phyloP scores from a whole-genome alignment of 176 grass and related monocot genomes.

The Eremochloa ophiuroides region DNA sequence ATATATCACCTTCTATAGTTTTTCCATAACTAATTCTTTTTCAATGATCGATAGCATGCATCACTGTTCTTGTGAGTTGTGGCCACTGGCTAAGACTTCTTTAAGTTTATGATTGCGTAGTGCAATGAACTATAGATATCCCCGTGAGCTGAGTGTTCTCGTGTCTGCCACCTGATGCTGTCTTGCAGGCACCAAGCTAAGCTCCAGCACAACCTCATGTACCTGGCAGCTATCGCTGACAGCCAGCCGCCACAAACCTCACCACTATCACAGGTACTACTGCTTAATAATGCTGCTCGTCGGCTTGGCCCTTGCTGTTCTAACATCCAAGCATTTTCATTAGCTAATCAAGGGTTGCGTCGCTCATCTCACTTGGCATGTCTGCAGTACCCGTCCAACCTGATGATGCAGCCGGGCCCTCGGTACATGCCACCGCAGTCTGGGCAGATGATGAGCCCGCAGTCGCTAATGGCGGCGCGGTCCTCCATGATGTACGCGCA shows the following conservation, averaged over 20 bases:
- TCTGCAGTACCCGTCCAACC: slow-evolving; percentile 61
- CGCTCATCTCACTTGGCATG: not conserved
- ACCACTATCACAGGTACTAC: slow-evolving; percentile 63
- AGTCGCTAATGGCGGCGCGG: slow-evolving; percentile 77
- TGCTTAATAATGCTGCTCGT: not conserved
- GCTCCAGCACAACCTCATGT: slow-evolving; percentile 99
- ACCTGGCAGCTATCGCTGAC: slow-evolving; percentile 92
- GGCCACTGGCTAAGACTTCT: not conserved
- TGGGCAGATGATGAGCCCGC: slow-evolving; percentile 64
- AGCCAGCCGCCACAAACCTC: slow-evolving; percentile 83
- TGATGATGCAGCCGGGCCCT: slow-evolving; percentile 82
- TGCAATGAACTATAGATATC: slow-evolving; percentile 5
- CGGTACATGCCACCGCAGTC: slow-evolving; percentile 78
- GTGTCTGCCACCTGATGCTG: slow-evolving; percentile 13
- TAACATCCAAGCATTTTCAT: not conserved
- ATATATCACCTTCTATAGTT: not conserved
- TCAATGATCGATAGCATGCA: slow-evolving; percentile 20
- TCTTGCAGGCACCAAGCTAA: slow-evolving; percentile 86
- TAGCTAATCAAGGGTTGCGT: not conserved
- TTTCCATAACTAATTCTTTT: not conserved
- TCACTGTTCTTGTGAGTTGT: not conserved
- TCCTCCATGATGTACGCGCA: slow-evolving; percentile 83
- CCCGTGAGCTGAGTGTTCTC: not conserved
- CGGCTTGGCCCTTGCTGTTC: not conserved
- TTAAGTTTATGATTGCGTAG: not conserved